Percentiles rank a stretch among this genome's conserved stretches.
These are phyloP conservation scores for Hippophae rhamnoides DNA, from an alignment of 306 rosid genomes.

Conservation along the genomic window DNA sequence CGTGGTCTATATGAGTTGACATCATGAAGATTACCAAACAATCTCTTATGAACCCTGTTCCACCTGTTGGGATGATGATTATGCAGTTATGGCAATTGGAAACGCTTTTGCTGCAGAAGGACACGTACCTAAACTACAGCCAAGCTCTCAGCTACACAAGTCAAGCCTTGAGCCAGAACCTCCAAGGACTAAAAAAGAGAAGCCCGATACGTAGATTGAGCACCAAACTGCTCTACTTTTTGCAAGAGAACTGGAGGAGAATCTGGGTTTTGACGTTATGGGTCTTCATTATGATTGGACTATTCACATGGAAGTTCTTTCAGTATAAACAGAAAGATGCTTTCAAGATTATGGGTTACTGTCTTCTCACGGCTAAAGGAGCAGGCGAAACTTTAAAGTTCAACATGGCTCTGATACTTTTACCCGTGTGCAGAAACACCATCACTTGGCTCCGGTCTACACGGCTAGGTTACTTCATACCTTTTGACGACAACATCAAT, in stretches of 20 bases:
- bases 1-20: conserved; percentile 23
- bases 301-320: conserved; percentile 76
- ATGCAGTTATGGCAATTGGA: conserved; percentile 96
- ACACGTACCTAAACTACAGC: conserved; percentile 89
- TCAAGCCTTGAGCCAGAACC: conserved; percentile 96
- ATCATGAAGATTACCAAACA: background rate
- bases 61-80: conserved; percentile 18
- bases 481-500: conserved; percentile 97
- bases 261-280: conserved; percentile 76
- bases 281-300: conserved; percentile 61
- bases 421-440: conserved; percentile 91
- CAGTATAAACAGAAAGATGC: conserved; percentile 59
- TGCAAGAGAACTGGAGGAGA: conserved; percentile 93
- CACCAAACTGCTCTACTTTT: conserved; percentile 52
- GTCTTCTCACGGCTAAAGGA: conserved; percentile 85
- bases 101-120: conserved; percentile 86
- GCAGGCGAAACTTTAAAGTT: conserved; percentile 86
- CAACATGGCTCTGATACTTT: conserved; percentile 89
- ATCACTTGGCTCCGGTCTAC: conserved; percentile 94
- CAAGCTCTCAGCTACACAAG: conserved; percentile 98
- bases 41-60: conserved; percentile 23
- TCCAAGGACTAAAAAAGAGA: conserved; percentile 71
- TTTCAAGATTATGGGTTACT: conserved; percentile 67
- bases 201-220: conserved; percentile 67
- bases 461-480: conserved; percentile 46